Evolutionary conservation across 176 grass and related monocot genomes (phyloP), one percentile per base, ranked within the genome.

Genomic region (Pontederia paniculata): DNA sequence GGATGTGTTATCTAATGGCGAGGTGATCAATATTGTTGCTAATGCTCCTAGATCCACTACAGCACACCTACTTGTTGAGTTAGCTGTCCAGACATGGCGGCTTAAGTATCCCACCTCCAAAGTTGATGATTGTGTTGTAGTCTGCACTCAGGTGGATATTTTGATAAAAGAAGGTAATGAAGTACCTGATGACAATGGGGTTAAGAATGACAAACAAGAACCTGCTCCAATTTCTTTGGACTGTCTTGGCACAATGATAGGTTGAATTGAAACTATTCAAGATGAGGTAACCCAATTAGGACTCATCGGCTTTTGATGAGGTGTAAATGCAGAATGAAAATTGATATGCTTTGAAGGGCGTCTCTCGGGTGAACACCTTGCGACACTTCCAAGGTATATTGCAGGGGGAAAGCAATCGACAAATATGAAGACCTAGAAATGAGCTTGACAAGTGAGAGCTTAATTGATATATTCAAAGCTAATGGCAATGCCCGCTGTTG

Each of bases 1-100:
- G 85, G 85, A 89, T 75, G 85, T 89, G 15, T 58, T 89, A 31
- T 75, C 85, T 42, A 89, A 89, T 56, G 70, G 84, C 50, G 85
- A 84, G 71, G 85, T 84, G 21, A 74, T 89, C 23, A 70, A 89
- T 59, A 55, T 74, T 42, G 69, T 89, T 55, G 77, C 77, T 23
- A 74, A 73, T 3, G 76, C 77, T 16, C 79, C 73, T 15, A 62
- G 19, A 47, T 74, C 73, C 11, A 15, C 42, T 1, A 81, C 77
- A 68, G 85, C 81, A 52, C 73, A 37, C 45, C 61, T 46, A 42
- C 22, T 89, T 16, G 81, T 89, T 46, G 70, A 89, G 22, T 75
- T 66, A 51, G 80, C 85, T 41, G 79, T 72, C 57, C 65, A 70
- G 49, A 25, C 77, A 19, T 89, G 85, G 85, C 73, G 52, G 58